Percentiles rank a stretch among this genome's conserved stretches.
phyloP scores from a whole-genome alignment of 768 basidiomycete species.

The Pholiota conissans region DNA sequence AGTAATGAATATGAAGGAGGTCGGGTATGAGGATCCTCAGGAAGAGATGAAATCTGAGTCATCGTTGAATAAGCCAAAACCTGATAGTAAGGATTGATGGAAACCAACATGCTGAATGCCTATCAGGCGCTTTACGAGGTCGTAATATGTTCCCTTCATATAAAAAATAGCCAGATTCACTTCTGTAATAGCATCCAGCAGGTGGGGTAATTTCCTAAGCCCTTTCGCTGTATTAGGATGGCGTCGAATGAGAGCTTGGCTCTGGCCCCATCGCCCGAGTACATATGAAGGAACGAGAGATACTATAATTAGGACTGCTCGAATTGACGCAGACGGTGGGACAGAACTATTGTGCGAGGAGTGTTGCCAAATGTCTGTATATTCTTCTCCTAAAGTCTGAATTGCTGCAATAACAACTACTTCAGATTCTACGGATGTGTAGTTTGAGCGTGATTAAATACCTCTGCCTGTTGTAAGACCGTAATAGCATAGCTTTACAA shows the following conservation, averaged over 20 bases:
- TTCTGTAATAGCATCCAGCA: constrained; percentile 61
- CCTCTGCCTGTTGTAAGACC: constrained; percentile 76
- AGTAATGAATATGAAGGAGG: constrained; percentile 88
- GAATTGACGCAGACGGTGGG: constrained; percentile 45
- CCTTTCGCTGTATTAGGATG: constrained; percentile 33
- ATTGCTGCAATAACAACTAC: constrained; percentile 54
- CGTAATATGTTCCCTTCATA: constrained; percentile 77
- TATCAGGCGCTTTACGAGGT: constrained; percentile 63
- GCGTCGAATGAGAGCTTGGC: constrained; percentile 34
- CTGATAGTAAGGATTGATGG: background rate
- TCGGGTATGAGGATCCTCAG: constrained; percentile 66
- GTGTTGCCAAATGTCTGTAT: constrained; percentile 82
- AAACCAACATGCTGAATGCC: constrained; percentile 64
- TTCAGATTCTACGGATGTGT: background rate
- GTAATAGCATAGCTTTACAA: constrained; percentile 69
- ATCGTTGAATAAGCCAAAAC: background rate
- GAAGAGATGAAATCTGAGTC: constrained; percentile 70
- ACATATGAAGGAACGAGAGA: constrained; percentile 67
- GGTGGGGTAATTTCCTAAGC: constrained; percentile 43
- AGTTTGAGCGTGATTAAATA: constrained; percentile 24
- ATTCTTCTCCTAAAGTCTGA: constrained; percentile 90
- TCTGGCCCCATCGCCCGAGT: constrained; percentile 47
- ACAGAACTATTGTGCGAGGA: constrained; percentile 37
- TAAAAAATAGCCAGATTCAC: constrained; percentile 83
- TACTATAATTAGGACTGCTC: constrained; percentile 61